These are phyloP conservation scores for Basipetospora chlamydospora DNA, from an alignment of 2,329 filamentous ascomycete genomes.

Conservation along the genomic window DNA sequence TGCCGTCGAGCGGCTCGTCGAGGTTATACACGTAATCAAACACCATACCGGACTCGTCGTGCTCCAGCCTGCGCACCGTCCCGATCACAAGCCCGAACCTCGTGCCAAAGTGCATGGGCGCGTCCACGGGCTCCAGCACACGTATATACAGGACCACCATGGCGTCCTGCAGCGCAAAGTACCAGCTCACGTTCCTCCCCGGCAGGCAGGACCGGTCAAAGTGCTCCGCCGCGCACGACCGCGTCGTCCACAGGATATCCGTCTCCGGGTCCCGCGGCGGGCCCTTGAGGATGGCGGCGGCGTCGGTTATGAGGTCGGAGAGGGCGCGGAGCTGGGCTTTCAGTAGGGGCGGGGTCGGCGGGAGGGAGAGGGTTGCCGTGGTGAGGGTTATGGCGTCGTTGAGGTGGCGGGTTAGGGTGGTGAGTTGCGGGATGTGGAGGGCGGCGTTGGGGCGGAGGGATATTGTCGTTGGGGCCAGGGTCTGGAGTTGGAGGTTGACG, in stretches of 20 bases:
- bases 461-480: slow-evolving; percentile 39
- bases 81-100: slow-evolving; percentile 59
- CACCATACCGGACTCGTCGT: slow-evolving; percentile 66
- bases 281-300: slow-evolving; percentile 41
- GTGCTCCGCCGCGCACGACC: slow-evolving; percentile 27
- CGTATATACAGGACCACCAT: slow-evolving; percentile 56
- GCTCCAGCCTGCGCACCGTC: slow-evolving; percentile 47
- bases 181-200: slow-evolving; percentile 62
- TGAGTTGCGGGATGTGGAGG: slow-evolving; percentile 54
- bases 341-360: slow-evolving; percentile 40
- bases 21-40: slow-evolving; percentile 44
- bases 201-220: slow-evolving; percentile 32
- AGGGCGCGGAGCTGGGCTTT: slow-evolving; percentile 41
- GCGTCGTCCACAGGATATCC: slow-evolving; percentile 28
- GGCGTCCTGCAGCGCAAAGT: slow-evolving; percentile 56
- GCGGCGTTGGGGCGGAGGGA: slow-evolving; percentile 31
- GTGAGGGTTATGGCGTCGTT: slow-evolving; percentile 75
- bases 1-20: slow-evolving; percentile 10
- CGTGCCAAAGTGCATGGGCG: slow-evolving; percentile 44
- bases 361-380: slow-evolving; percentile 52
- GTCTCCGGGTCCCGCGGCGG: slow-evolving; percentile 20
- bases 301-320: slow-evolving; percentile 36
- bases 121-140: slow-evolving; percentile 52
- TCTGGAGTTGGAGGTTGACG: slow-evolving; percentile 62
- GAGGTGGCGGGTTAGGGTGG: slow-evolving; percentile 59